Conservation (phyloP, 371 early-diverging fungal genomes). For the Umbelopsis sp. region DNA sequence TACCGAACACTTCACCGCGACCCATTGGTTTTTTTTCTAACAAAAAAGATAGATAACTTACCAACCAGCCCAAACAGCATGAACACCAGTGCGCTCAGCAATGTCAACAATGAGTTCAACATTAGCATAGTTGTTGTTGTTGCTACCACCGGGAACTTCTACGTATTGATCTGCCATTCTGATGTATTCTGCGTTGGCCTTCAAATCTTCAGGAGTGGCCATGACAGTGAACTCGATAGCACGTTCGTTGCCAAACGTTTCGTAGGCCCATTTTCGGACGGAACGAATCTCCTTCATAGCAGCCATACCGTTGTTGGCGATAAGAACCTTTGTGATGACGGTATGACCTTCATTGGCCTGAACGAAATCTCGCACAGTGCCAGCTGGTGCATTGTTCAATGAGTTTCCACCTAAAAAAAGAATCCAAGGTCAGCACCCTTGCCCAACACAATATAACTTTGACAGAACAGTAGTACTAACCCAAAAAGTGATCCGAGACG, state of each 20-base stretch:
- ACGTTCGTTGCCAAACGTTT: conserved; percentile 95
- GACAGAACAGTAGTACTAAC: not conserved
- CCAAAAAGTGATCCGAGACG: conserved; percentile 5
- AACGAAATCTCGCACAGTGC: conserved; percentile 75
- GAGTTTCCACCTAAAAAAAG: conserved; percentile 63
- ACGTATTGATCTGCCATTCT: conserved; percentile 98
- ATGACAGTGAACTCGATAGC: conserved; percentile 97
- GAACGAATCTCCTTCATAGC: conserved; percentile 99
- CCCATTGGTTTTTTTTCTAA: too few species aligned
- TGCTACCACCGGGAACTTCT: conserved; percentile 95
- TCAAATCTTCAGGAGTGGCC: conserved; percentile 98
- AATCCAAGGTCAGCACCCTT: conserved; percentile 14
- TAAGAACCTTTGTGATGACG: conserved; percentile 87
- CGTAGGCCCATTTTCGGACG: conserved; percentile 97
- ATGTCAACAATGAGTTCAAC: conserved; percentile 97
- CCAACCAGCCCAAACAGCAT: conserved; percentile 77
- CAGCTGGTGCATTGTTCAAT: conserved; percentile 56
- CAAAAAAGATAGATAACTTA: conserved; percentile 36
- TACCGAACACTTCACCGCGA: too few species aligned
- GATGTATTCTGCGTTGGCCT: conserved; percentile 97
- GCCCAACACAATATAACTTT: not conserved
- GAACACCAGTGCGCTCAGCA: conserved; percentile 94
- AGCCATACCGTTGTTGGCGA: conserved; percentile 99
- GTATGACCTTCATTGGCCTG: conserved; percentile 83
- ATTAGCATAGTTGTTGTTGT: conserved; percentile 98